These are phyloP conservation scores for Ophiostoma sp. DNA, from an alignment of 2,329 filamentous ascomycete species.

Conservation along the genomic window DNA sequence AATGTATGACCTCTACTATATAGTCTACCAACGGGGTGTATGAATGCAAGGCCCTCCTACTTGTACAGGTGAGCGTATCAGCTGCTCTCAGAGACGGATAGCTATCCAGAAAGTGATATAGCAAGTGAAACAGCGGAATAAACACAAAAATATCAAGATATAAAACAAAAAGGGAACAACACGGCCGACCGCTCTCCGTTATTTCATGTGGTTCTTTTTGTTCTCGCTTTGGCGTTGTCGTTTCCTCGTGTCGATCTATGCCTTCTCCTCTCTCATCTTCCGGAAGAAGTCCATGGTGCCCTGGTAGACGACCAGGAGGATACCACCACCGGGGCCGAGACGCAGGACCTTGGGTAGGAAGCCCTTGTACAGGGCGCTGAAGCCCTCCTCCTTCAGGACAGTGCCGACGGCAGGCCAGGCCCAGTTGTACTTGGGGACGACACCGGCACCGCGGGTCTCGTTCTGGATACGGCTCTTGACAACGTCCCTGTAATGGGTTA, in stretches of 20 bases:
- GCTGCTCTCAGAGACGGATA: background rate
- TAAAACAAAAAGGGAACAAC: background rate
- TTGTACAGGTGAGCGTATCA: too few relatives aligned
- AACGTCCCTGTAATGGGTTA: slow-evolving; percentile 48
- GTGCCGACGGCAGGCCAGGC: slow-evolving; percentile 81
- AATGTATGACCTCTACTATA: background rate
- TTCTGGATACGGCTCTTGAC: slow-evolving; percentile 99
- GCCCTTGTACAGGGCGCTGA: slow-evolving; percentile 89
- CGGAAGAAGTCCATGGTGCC: slow-evolving; percentile 91
- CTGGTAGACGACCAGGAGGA: slow-evolving; percentile 81
- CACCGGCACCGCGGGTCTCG: slow-evolving; percentile 73
- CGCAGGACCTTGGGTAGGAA: slow-evolving; percentile 92
- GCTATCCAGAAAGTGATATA: background rate
- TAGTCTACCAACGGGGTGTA: background rate
- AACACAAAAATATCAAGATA: background rate
- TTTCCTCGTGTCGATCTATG: slow-evolving; percentile 10
- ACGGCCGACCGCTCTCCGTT: background rate
- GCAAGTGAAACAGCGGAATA: background rate
- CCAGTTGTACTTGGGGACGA: slow-evolving; percentile 96
- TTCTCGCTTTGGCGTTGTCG: background rate
- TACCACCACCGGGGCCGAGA: slow-evolving; percentile 61
- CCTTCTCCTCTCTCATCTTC: slow-evolving; percentile 41
- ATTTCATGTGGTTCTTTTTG: background rate
- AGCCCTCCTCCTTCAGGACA: slow-evolving; percentile 89
- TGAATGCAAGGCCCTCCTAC: too few relatives aligned